These are phyloP conservation scores for Colletotrichum kahawae DNA, from an alignment of 2,329 filamentous ascomycete species.

Conservation along the genomic window DNA sequence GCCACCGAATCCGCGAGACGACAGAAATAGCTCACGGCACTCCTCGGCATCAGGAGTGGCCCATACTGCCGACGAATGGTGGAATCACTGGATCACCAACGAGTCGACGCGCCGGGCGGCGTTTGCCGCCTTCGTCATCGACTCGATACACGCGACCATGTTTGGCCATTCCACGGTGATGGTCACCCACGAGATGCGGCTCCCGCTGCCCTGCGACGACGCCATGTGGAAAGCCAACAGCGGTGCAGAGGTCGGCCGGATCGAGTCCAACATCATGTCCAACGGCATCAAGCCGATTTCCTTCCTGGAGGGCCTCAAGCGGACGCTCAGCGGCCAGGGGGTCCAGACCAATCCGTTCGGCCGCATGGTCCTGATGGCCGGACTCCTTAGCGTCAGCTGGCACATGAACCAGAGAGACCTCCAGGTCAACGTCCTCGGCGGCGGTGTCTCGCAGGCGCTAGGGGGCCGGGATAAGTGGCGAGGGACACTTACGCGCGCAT, in stretches of 20 bases:
- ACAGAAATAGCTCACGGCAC: slow-evolving; percentile 61
- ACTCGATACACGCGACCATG: slow-evolving; percentile 96
- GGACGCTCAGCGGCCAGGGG: slow-evolving; percentile 82
- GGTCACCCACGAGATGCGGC: slow-evolving; percentile 93
- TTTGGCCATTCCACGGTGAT: slow-evolving; percentile 97
- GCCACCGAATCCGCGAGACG: slow-evolving; percentile 75
- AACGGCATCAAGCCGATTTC: slow-evolving; percentile 84
- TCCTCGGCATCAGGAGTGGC: slow-evolving; percentile 65
- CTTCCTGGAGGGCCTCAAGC: slow-evolving; percentile 90
- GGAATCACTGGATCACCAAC: slow-evolving; percentile 94
- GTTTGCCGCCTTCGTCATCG: slow-evolving; percentile 93
- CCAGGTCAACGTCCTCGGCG: slow-evolving; percentile 83
- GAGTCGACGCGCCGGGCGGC: slow-evolving; percentile 89
- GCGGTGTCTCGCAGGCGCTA: slow-evolving; percentile 74
- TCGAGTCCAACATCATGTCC: slow-evolving; percentile 79
- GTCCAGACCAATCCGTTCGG: slow-evolving; percentile 95
- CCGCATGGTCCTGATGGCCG: slow-evolving; percentile 91
- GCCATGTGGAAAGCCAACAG: slow-evolving; percentile 90
- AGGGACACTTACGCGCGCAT: slow-evolving; percentile 81
- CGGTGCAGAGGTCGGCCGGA: slow-evolving; percentile 82
- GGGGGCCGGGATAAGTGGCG: slow-evolving; percentile 94
- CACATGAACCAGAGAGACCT: slow-evolving; percentile 97
- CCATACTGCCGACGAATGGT: slow-evolving; percentile 85
- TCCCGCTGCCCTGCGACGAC: slow-evolving; percentile 92
- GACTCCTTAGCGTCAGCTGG: slow-evolving; percentile 91